Evolutionary conservation across 2,329 filamentous ascomycete genomes (phyloP).

Genomic region (Akanthomyces uredinophilus): DNA sequence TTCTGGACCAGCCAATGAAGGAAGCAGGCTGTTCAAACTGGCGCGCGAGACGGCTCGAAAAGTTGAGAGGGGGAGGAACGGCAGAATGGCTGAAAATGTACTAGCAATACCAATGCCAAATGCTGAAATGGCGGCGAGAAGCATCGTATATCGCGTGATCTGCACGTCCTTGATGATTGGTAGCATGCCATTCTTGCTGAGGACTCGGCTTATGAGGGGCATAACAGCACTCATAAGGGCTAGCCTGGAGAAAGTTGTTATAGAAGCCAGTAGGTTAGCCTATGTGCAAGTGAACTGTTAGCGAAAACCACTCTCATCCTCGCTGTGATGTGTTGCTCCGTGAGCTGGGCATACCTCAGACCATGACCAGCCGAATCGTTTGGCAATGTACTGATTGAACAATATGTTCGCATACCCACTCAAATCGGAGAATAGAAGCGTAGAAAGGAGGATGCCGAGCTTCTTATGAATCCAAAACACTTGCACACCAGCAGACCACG

Average conservation of each 20-base stretch:
- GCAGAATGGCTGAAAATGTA: not conserved
- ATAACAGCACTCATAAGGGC: not conserved
- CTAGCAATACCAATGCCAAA: not conserved
- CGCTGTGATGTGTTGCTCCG: not conserved
- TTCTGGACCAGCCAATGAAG: not conserved
- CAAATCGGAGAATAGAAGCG: not conserved
- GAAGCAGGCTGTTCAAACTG: not conserved
- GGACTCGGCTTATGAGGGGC: not conserved
- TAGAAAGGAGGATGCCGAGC: not conserved
- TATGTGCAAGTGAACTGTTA: not conserved
- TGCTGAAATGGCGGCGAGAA: not conserved
- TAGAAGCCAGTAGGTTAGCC: not conserved
- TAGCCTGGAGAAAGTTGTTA: not conserved
- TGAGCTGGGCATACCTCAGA: not conserved
- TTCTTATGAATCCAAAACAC: not conserved
- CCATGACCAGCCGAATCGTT: slow-evolving; percentile 8
- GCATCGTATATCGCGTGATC: not conserved
- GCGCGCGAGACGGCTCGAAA: not conserved
- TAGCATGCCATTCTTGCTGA: not conserved
- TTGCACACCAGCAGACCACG: not conserved
- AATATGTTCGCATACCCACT: not conserved
- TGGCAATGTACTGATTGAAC: slow-evolving; percentile 6
- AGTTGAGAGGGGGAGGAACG: not conserved
- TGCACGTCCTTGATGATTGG: not conserved
- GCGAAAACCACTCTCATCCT: not conserved